Conservation (phyloP, 495 filamentous ascomycete species). For the Glarea lozoyensis region DNA sequence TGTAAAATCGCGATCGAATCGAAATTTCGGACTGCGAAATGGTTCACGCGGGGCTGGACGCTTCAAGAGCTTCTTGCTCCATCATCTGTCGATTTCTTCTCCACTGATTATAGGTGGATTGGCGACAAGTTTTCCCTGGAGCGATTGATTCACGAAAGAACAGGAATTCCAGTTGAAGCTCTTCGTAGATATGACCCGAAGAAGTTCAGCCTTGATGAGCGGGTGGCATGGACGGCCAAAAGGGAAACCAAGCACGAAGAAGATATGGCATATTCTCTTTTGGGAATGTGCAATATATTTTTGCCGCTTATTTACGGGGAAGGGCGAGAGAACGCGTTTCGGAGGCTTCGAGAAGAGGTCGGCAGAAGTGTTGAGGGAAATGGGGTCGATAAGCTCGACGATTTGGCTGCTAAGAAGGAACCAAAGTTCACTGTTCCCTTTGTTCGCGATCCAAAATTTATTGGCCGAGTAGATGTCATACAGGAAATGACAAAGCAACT, state of each 20-base stretch:
- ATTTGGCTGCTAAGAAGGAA: conserved; percentile 18
- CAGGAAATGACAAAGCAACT: too few species aligned
- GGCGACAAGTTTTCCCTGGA: conserved; percentile 22
- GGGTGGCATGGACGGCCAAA: conserved; percentile 21
- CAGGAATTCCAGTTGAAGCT: conserved; percentile 17
- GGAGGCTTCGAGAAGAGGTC: conserved; percentile 21
- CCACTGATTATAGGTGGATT: conserved; percentile 6
- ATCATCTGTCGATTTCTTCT: conserved; percentile 20
- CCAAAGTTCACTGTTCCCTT: conserved; percentile 19
- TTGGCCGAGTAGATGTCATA: conserved; percentile 7
- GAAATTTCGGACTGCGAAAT: background rate
- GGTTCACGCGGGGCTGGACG: too few species aligned
- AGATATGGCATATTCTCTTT: conserved; percentile 23
- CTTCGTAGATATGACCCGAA: conserved; percentile 12
- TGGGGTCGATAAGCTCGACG: background rate
- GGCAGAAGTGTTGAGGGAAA: conserved; percentile 5
- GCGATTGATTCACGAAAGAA: conserved; percentile 16
- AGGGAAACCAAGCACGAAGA: conserved; percentile 19
- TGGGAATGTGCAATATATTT: conserved; percentile 23
- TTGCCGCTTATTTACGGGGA: conserved; percentile 25
- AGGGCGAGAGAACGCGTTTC: conserved; percentile 21
- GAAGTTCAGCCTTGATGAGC: conserved; percentile 15
- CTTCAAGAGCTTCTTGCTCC: too few species aligned
- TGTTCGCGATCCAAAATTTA: conserved; percentile 8
- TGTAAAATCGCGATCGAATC: background rate